Evolutionary conservation across 2,329 filamentous ascomycete genomes (phyloP), one percentile per base, ranked within the genome.

Genomic region (Aspergillus oerlinghausenensis): DNA sequence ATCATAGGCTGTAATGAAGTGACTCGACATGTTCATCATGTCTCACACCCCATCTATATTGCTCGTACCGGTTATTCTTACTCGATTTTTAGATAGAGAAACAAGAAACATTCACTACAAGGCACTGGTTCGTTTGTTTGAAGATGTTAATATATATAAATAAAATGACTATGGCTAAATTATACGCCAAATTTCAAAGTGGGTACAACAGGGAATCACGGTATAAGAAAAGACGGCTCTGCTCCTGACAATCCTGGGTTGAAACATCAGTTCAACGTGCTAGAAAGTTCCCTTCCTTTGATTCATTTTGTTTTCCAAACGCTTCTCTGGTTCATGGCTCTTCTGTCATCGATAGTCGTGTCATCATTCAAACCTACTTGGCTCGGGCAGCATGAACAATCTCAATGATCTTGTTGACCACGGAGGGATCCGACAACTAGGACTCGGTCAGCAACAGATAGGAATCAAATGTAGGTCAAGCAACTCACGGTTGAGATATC

Each of bases 331-430:
- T 40, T 54, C 26, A 49, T 56, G 50, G 25, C 45, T 54, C 21
- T 11, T 48, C 55, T 54, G 11, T 51, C 55, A 35, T 52, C 42
- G 25, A 25, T n/a, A 53, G 23, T 57, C 51, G 38, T 50, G 19
- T 19, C 50, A 40, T 50, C 25, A 17, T 23, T 26, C 52, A 26
- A 51, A 26, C 60, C 65, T 67, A 77, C 65, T 75, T 77, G 65
- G 73, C 74, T 59, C 73, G 73, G 38, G 74, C 68, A 50, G 69
- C 66, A 55, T 93, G 88, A 53, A 97, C 93, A 49, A 82, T 84
- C 61, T 84, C 77, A 73, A 97, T 96, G 71, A 99, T 97, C 79
- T 88, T 93, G 50, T 88, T 86, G 26, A 99, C 93, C 25, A 97
- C 88, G 58, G 80, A 85, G 49, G 94, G 94, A 74, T 99, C 92